Percentiles rank a stretch among this genome's conserved stretches.
phyloP scores from a whole-genome alignment of 192 early-diverging fungal genomes.

The Thoreauomyces humboldtii region DNA sequence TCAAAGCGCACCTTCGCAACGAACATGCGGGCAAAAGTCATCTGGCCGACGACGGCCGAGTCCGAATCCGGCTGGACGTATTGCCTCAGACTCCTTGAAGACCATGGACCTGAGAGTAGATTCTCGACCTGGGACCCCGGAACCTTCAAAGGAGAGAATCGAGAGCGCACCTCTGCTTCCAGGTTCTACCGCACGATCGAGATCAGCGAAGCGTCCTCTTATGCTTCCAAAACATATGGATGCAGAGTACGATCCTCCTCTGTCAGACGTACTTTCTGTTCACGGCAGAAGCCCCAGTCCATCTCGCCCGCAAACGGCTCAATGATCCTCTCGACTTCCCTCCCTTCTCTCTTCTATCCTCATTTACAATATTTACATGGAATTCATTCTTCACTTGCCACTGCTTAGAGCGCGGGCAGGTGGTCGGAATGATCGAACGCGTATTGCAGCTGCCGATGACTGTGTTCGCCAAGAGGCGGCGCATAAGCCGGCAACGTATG shows the following conservation, averaged over 20 bases:
- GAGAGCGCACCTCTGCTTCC: not conserved
- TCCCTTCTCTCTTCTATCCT: too few relatives aligned
- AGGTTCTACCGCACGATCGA: not conserved
- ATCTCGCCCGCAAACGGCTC: too few relatives aligned
- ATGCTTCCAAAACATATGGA: not conserved
- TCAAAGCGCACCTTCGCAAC: not conserved
- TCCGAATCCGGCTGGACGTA: not conserved
- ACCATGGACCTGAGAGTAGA: not conserved
- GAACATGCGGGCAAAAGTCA: not conserved
- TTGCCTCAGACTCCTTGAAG: not conserved
- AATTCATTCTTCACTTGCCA: too few relatives aligned
- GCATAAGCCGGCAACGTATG: slow-evolving; percentile 6
- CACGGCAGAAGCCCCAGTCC: too few relatives aligned
- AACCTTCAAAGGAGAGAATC: not conserved
- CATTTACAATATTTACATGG: too few relatives aligned
- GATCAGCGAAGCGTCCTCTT: not conserved
- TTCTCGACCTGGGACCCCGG: not conserved
- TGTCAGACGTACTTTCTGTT: not conserved
- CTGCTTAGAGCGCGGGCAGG: slow-evolving; percentile 7
- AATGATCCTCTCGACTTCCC: too few relatives aligned
- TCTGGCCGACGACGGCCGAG: not conserved
- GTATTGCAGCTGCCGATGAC: slow-evolving; percentile 3
- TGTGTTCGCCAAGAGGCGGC: slow-evolving; percentile 1
- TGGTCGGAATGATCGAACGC: slow-evolving; percentile 12
- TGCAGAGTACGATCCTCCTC: not conserved